Percentiles rank a stretch among this genome's conserved stretches.
Evolutionary conservation across 345 rosid genomes (phyloP).

Genomic region (Dipteronia sinensis): DNA sequence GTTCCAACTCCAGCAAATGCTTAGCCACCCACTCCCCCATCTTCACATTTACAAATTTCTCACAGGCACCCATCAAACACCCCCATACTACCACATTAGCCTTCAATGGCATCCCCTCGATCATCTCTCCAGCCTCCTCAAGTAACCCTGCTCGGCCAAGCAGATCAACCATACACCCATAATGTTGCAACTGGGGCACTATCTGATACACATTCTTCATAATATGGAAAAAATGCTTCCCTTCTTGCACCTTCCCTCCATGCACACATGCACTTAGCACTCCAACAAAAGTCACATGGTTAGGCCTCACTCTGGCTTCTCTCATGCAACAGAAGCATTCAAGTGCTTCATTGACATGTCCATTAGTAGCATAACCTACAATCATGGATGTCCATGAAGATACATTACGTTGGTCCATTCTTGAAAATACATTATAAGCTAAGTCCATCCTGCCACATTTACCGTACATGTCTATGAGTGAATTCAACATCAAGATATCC

Average conservation of each 20-base stretch:
- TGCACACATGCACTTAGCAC: constrained; percentile 84
- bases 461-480: constrained; percentile 74
- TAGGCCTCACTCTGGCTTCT: constrained; percentile 56
- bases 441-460: constrained; percentile 88
- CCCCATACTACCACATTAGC: constrained; percentile 79
- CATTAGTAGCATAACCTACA: constrained; percentile 66
- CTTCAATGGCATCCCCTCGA: constrained; percentile 80
- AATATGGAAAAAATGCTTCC: constrained; percentile 53
- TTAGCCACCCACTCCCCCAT: constrained; percentile 85
- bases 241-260: constrained; percentile 76
- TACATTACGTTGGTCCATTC: constrained; percentile 57
- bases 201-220: constrained; percentile 58
- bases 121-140: constrained; percentile 61
- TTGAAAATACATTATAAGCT: constrained; percentile 52
- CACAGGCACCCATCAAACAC: constrained; percentile 89
- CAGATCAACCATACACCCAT: constrained; percentile 85
- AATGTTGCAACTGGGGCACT: constrained; percentile 57
- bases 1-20: constrained; percentile 67
- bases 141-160: constrained; percentile 73
- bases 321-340: constrained; percentile 59
- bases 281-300: constrained; percentile 74
- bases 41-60: constrained; percentile 73
- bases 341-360: constrained; percentile 58
- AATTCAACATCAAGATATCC: constrained; percentile 68
- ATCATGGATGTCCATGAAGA: constrained; percentile 92